Percentiles rank a stretch among this genome's conserved stretches.
These are phyloP conservation scores for Cryptococcus sp. DNA, from an alignment of 1,284 basidiomycete genomes.

Conservation along the genomic window DNA sequence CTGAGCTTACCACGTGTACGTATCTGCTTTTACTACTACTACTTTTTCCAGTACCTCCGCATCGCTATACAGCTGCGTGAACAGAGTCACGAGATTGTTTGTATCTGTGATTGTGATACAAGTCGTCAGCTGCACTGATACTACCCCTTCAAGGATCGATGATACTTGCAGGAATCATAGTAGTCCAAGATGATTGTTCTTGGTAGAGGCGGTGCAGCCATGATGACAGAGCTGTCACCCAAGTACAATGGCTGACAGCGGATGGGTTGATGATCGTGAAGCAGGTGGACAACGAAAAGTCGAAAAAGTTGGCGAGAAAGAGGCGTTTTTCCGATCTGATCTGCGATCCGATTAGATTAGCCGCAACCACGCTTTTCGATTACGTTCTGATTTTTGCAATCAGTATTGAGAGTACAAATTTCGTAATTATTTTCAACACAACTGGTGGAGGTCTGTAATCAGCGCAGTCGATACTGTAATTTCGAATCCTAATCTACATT, in stretches of 20 bases:
- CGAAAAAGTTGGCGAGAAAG: neutral
- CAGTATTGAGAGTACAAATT: conserved; percentile 6
- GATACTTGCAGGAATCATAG: conserved; percentile 51
- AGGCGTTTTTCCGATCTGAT: neutral
- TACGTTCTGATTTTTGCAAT: neutral
- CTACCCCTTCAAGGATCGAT: neutral
- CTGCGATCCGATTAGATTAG: neutral
- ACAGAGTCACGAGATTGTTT: conserved; percentile 53
- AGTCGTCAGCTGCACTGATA: neutral
- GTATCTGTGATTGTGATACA: conserved; percentile 39
- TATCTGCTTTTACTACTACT: conserved; percentile 52
- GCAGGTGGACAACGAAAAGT: neutral
- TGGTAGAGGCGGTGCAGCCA: conserved; percentile 38
- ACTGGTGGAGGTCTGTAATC: too few species aligned
- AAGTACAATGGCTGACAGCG: too few species aligned
- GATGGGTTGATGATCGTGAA: too few species aligned
- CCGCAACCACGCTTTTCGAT: neutral
- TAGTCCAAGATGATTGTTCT: conserved; percentile 53
- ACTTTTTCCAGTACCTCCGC: conserved; percentile 49
- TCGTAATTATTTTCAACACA: too few species aligned
- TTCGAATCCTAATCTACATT: too few species aligned
- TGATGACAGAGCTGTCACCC: neutral
- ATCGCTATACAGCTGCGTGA: conserved; percentile 49
- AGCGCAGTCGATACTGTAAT: too few species aligned
- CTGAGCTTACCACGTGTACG: conserved; percentile 46